Conservation (phyloP, 768 basidiomycete genomes). For the Pulveroboletus sp. region DNA sequence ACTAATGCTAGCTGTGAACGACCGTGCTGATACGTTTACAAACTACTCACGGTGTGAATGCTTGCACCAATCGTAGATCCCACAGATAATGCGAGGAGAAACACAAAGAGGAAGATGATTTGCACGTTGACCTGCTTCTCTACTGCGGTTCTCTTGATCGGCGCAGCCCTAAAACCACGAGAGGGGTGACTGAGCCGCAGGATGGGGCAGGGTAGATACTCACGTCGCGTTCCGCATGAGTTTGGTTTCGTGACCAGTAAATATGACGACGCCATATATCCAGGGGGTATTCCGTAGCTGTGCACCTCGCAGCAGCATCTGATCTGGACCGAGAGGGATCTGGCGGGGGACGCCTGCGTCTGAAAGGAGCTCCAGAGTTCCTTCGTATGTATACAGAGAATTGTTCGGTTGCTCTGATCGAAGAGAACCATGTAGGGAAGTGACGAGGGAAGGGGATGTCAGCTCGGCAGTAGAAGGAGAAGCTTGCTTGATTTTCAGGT, state of each 20-base stretch:
- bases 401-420: slow-evolving; percentile 98
- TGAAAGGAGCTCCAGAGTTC: slow-evolving; percentile 63
- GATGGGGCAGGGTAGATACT: slow-evolving; percentile 29
- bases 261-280: slow-evolving; percentile 92
- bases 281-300: slow-evolving; percentile 95
- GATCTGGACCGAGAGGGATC: slow-evolving; percentile 91
- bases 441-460: slow-evolving; percentile 72
- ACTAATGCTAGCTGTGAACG: slow-evolving; percentile 36
- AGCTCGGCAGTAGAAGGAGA: slow-evolving; percentile 75
- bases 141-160: slow-evolving; percentile 94
- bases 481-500: slow-evolving; percentile 98
- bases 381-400: slow-evolving; percentile 94
- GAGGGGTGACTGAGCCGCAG: neutral
- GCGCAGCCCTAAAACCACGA: slow-evolving; percentile 67
- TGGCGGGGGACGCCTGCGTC: slow-evolving; percentile 61
- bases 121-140: slow-evolving; percentile 95
- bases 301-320: slow-evolving; percentile 89
- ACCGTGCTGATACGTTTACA: neutral
- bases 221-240: slow-evolving; percentile 97
- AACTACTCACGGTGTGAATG: slow-evolving; percentile 61
- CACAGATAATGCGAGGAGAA: slow-evolving; percentile 82
- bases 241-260: slow-evolving; percentile 98
- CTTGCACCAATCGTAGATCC: slow-evolving; percentile 92
- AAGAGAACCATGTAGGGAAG: slow-evolving; percentile 72
- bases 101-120: slow-evolving; percentile 89